Evolutionary conservation across 768 basidiomycete genomes (phyloP).

Genomic region (Agaricus blazei): DNA sequence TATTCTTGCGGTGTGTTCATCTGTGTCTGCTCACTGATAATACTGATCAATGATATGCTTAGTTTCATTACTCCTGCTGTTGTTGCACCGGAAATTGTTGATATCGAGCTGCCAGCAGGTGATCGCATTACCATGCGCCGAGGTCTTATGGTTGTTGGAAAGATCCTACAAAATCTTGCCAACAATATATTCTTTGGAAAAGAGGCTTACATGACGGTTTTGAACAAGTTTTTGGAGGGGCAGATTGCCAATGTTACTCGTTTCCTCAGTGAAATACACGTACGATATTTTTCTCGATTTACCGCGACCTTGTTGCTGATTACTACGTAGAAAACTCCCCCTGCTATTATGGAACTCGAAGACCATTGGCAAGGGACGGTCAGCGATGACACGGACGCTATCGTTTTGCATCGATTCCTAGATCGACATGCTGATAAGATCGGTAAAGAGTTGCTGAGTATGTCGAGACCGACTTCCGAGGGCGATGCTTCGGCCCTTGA

Average conservation of each 20-base stretch:
- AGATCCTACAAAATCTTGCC: slow-evolving; percentile 88
- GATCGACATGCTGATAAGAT: slow-evolving; percentile 84
- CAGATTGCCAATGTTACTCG: slow-evolving; percentile 72
- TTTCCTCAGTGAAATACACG: slow-evolving; percentile 73
- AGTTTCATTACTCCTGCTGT: slow-evolving; percentile 93
- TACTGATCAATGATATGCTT: background rate
- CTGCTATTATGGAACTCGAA: slow-evolving; percentile 45
- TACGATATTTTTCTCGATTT: slow-evolving; percentile 25
- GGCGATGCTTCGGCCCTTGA: slow-evolving; percentile 50
- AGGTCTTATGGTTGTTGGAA: slow-evolving; percentile 82
- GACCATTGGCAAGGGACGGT: slow-evolving; percentile 75
- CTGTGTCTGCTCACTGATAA: background rate
- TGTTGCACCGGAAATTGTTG: slow-evolving; percentile 79
- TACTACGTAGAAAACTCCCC: slow-evolving; percentile 29
- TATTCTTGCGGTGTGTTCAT: slow-evolving; percentile 68
- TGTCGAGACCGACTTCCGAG: slow-evolving; percentile 54
- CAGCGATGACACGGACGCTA: slow-evolving; percentile 78
- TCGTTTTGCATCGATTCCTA: slow-evolving; percentile 81
- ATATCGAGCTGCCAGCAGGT: slow-evolving; percentile 72
- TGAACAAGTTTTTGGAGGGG: slow-evolving; percentile 70
- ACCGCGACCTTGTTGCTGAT: background rate
- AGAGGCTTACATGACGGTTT: slow-evolving; percentile 76
- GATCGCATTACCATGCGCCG: slow-evolving; percentile 51
- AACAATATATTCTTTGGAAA: slow-evolving; percentile 95
- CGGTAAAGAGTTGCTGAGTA: slow-evolving; percentile 79